These are phyloP conservation scores for Phytophthora foliorum DNA, from an alignment of 352 stramenopile genomes.

Conservation along the genomic window DNA sequence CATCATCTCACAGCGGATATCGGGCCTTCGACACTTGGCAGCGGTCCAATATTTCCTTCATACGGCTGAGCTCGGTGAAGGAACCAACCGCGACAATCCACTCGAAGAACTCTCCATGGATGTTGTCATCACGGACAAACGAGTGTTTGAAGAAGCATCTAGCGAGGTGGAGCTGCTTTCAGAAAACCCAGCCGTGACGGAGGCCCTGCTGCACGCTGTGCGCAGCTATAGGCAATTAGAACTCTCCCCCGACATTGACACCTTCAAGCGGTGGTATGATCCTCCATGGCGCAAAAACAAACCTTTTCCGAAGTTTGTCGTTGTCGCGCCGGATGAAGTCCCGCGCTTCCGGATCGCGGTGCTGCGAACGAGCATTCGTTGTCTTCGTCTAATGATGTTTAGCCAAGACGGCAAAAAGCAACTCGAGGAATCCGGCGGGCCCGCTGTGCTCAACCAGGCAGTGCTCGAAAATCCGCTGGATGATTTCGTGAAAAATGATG, in stretches of 20 bases:
- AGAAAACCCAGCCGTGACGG: slow-evolving; percentile 61
- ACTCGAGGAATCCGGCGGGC: slow-evolving; percentile 52
- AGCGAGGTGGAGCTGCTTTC: slow-evolving; percentile 78
- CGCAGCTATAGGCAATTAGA: slow-evolving; percentile 48
- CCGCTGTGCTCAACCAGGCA: slow-evolving; percentile 61
- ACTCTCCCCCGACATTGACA: slow-evolving; percentile 65
- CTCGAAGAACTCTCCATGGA: slow-evolving; percentile 64
- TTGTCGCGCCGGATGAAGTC: slow-evolving; percentile 57
- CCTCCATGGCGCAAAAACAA: slow-evolving; percentile 59
- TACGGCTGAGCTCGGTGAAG: slow-evolving; percentile 74
- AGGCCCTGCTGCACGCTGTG: slow-evolving; percentile 57
- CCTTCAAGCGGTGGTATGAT: slow-evolving; percentile 64
- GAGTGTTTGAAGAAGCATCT: slow-evolving; percentile 69
- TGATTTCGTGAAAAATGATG: slow-evolving; percentile 77
- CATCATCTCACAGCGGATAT: background rate
- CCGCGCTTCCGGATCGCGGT: slow-evolving; percentile 63
- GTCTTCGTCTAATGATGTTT: slow-evolving; percentile 71
- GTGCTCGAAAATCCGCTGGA: slow-evolving; percentile 71
- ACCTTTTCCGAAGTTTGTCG: slow-evolving; percentile 58
- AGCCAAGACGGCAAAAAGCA: slow-evolving; percentile 56
- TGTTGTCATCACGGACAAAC: slow-evolving; percentile 61
- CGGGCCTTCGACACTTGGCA: slow-evolving; percentile 15
- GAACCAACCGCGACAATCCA: slow-evolving; percentile 55
- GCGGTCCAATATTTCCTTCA: slow-evolving; percentile 76
- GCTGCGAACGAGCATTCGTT: slow-evolving; percentile 66